phyloP scores from a whole-genome alignment of 2,329 filamentous ascomycete species.

The Colletotrichum australisinense region DNA sequence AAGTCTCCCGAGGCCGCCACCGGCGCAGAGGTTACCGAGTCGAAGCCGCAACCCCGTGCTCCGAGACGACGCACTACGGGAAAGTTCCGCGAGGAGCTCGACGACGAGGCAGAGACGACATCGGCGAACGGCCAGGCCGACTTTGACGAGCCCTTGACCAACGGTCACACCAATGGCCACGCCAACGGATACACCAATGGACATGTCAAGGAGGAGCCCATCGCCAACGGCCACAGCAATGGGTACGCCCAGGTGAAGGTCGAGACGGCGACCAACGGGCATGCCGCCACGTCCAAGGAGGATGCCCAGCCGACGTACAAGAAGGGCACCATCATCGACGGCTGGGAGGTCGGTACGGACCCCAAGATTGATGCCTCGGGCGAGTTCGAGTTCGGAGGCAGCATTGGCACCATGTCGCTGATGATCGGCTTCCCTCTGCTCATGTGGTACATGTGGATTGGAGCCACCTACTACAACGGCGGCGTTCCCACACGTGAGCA shows the following conservation, averaged over 20 bases:
- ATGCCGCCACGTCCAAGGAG: conserved; percentile 27
- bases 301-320: conserved; percentile 29
- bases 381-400: conserved; percentile 84
- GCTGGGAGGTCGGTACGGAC: conserved; percentile 70
- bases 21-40: conserved; percentile 26
- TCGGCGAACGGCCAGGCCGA: conserved; percentile 41
- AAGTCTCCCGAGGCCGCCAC: conserved; percentile 53
- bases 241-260: conserved; percentile 26
- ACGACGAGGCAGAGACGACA: conserved; percentile 49
- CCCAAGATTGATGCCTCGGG: conserved; percentile 73
- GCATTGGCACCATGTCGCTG: conserved; percentile 77
- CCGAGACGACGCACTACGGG: conserved; percentile 58
- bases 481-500: conserved; percentile 74
- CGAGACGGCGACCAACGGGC: conserved; percentile 29
- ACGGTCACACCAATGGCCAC: conserved; percentile 42
- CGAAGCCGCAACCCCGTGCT: conserved; percentile 42
- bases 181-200: conserved; percentile 40
- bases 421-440: conserved; percentile 89
- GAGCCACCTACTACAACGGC: conserved; percentile 86
- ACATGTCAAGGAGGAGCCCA: conserved; percentile 41
- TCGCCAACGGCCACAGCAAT: conserved; percentile 36
- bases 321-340: conserved; percentile 56
- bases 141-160: conserved; percentile 11
- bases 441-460: conserved; percentile 98
- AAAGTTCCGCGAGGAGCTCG: conserved; percentile 63